phyloP scores from a whole-genome alignment of 176 grass and related monocot genomes.

The Aechmea fasciata region DNA sequence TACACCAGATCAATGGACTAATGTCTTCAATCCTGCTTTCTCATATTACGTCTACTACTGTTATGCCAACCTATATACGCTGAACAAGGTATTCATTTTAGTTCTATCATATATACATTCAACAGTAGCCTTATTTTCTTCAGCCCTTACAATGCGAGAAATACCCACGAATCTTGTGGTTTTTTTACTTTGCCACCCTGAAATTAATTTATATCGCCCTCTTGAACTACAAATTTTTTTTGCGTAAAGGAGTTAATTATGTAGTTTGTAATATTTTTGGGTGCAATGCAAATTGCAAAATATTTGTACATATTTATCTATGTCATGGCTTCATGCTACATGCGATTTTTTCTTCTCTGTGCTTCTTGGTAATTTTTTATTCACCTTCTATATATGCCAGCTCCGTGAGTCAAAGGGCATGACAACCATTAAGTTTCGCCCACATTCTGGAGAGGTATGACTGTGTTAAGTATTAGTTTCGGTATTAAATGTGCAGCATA shows the following conservation, averaged over 20 bases:
- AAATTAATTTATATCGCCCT: no score
- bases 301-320: no score
- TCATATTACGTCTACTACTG: conserved; percentile 95
- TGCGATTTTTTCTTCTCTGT: not conserved
- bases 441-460: conserved; percentile 85
- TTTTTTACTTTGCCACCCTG: no score
- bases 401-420: conserved; percentile 87
- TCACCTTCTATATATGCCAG: conserved; percentile 26
- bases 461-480: not conserved
- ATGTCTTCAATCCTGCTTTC: conserved; percentile 90
- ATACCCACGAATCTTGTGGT: no score
- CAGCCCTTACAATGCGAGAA: no score
- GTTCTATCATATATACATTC: not conserved
- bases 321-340: no score
- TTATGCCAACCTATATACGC: conserved; percentile 82
- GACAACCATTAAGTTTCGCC: conserved; percentile 91
- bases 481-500: conserved; percentile 4
- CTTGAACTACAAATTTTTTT: no score
- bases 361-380: conserved; percentile 17
- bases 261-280: no score
- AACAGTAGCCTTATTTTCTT: no score
- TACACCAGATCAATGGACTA: conserved; percentile 79
- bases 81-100: conserved; percentile 74
- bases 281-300: no score
- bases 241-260: no score